A percentile compares a stretch with the other conserved stretches of the same genome.
Evolutionary conservation across 108 stramenopile species (phyloP).

Genomic region (Conticribra guillardii): DNA sequence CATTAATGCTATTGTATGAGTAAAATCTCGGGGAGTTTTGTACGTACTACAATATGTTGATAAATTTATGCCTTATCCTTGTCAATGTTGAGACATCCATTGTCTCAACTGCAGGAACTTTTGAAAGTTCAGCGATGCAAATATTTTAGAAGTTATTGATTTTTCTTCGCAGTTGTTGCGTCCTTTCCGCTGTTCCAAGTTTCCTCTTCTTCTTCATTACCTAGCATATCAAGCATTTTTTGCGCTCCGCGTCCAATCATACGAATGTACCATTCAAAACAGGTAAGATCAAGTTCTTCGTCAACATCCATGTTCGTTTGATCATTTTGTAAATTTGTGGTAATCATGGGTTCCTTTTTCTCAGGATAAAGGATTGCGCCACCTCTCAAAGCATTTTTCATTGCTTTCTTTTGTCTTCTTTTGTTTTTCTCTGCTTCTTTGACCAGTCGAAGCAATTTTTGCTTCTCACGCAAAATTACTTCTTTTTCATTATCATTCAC

Average conservation of each 20-base stretch:
- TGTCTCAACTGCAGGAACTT: too few species aligned
- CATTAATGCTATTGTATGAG: too few species aligned
- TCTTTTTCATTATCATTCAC: slow-evolving; percentile 23
- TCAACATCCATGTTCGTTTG: slow-evolving; percentile 3
- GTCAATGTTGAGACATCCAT: too few species aligned
- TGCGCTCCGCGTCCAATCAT: slow-evolving; percentile 48
- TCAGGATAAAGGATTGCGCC: slow-evolving; percentile 40
- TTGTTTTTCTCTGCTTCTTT: slow-evolving; percentile 34
- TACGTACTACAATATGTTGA: too few species aligned
- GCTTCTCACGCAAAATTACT: slow-evolving; percentile 43
- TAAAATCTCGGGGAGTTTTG: too few species aligned
- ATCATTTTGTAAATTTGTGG: slow-evolving; percentile 13
- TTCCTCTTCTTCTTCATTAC: slow-evolving; percentile 27
- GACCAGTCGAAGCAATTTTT: slow-evolving; percentile 36
- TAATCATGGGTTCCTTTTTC: slow-evolving; percentile 9
- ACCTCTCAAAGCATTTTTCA: slow-evolving; percentile 33
- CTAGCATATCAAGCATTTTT: slow-evolving; percentile 43
- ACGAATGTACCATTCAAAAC: slow-evolving; percentile 45
- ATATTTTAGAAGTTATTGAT: too few species aligned
- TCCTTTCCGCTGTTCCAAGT: too few species aligned
- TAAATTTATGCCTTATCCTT: too few species aligned
- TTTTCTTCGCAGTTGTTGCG: too few species aligned
- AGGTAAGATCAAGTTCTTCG: slow-evolving; percentile 6
- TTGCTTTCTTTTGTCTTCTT: slow-evolving; percentile 36
- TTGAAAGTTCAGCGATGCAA: too few species aligned